phyloP scores from a whole-genome alignment of 768 basidiomycete species.

The Rhodotorula toruloides region DNA sequence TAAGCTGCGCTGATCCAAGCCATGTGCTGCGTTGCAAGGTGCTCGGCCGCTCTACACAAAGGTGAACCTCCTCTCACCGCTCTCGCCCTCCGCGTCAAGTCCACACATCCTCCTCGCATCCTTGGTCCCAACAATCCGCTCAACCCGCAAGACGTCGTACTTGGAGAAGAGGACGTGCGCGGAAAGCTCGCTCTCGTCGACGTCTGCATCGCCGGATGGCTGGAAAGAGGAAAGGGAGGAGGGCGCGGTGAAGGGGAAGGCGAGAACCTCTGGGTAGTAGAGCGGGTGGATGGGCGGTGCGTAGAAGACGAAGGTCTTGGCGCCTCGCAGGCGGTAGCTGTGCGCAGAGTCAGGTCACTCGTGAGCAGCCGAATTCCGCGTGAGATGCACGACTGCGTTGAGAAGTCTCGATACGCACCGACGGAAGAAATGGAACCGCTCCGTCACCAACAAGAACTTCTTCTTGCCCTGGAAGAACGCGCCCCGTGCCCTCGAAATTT shows the following conservation, averaged over 20 bases:
- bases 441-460: slow-evolving; percentile 81
- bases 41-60: slow-evolving; percentile 48
- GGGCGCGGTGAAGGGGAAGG: slow-evolving; percentile 67
- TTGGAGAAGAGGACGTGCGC: slow-evolving; percentile 75
- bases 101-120: slow-evolving; percentile 49
- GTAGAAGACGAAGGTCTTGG: slow-evolving; percentile 89
- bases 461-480: slow-evolving; percentile 85
- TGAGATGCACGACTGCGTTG: slow-evolving; percentile 1
- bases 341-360: background rate
- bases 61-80: slow-evolving; percentile 43
- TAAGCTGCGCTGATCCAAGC: too few species aligned
- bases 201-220: slow-evolving; percentile 55
- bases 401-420: slow-evolving; percentile 51
- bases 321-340: slow-evolving; percentile 88
- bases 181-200: slow-evolving; percentile 80
- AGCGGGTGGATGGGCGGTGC: slow-evolving; percentile 81
- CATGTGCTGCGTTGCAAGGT: too few species aligned
- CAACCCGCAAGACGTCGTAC: slow-evolving; percentile 81
- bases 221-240: slow-evolving; percentile 45
- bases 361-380: background rate
- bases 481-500: slow-evolving; percentile 87
- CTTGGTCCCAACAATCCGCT: slow-evolving; percentile 66
- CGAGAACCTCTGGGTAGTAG: slow-evolving; percentile 84
- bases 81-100: background rate
- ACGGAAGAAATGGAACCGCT: slow-evolving; percentile 98